Evolutionary conservation across 495 filamentous ascomycete species (phyloP), one percentile per base, ranked within the genome.

Genomic region (Xylaria scruposa): DNA sequence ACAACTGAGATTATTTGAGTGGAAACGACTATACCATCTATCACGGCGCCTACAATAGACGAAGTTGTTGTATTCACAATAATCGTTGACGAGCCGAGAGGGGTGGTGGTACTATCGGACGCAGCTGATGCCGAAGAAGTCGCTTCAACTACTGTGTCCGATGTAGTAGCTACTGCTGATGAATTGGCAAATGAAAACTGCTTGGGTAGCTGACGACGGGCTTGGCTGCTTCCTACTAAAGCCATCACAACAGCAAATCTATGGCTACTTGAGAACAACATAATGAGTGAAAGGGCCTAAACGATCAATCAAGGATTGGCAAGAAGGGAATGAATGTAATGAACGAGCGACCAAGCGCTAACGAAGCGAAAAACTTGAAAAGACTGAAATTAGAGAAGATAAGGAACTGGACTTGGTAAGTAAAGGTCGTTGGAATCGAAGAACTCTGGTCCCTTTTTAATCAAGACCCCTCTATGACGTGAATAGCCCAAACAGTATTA

Each of bases 341-440:
- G 29, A 69, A 19, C 33, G 31, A 47, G 67, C 67, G 67, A 69
- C 51, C 67, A 15, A 69, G 67, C 67, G 40, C 67, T 9, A 46
- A 47, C 33, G 67, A 60, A 60, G 38, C 53, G 36, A 47, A 69
- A 31, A 29, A 36, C n/a, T 21, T 33, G 4, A 29, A 44, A 68
- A 12, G 21, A 42, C 19, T 13, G n/a, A 47, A 58, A 17, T 19
- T 0, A 60, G 21, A 33, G 67, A 13, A 33, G 21, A 21, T 12
- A 21, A 69, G 36, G 54, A 47, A 13, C 19, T 31, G 49, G 21
- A 29, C 17, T n/a, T 26, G 29, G 29, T 7, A n/a, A 31, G 38
- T 8, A 31, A 53, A 26, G 31, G 31, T 38, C 4, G 10, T 67
- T 15, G 15, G 19, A 46, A 13, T 63, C 19, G 29, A 42, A 21